Evolutionary conservation across 352 stramenopile genomes (phyloP), one percentile per base, ranked within the genome.

Genomic region (Phytopythium aichiense): DNA sequence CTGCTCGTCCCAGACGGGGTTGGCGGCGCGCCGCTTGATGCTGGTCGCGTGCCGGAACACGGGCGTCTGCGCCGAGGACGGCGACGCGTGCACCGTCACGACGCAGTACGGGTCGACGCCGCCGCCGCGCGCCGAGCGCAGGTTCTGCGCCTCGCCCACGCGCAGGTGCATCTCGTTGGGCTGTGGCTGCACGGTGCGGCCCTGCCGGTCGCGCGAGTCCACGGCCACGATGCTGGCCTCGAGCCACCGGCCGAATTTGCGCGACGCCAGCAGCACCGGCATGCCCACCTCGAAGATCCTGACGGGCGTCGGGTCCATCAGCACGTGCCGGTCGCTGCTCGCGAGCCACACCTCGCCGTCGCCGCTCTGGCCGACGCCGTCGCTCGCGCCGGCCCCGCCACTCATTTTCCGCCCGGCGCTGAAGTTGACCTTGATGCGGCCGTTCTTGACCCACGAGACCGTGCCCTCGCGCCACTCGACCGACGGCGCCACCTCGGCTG

Each of bases 381-480:
- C 15, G 1, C 25, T n/a, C 3, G 20, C 45, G 4, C 7, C 9
- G 6, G 23, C 12, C 23, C 25, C 61, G 12, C 60, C 66, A 37
- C 63, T 67, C 33, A 83, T 69, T 59, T 83, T 71, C 13, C 74
- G 72, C 0, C 72, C 72, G 31, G 65, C 67, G 25, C 69, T 73
- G 50, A 85, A 87, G 45, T 84, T 83, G 56, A 88, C 76, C 60
- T 86, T 86, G 45, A 88, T 65, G 46, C 74, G 72, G 4, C 76
- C 74, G 42, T 80, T 79, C 55, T 76, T 77, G 51, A 88, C 74
- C 78, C 78, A 86, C 43, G 76, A 67, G 31, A 88, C 76, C 1
- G 72, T 84, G 49, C 76, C 78, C 62, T 88, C 73, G 16, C 78
- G 74, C 78, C 78, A 88, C 61, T 88, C 78, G 43, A 73, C 61